A percentile compares a stretch with the other conserved stretches of the same genome.
phyloP scores from a whole-genome alignment of 2,329 filamentous ascomycete genomes.

The Alternaria sp. region DNA sequence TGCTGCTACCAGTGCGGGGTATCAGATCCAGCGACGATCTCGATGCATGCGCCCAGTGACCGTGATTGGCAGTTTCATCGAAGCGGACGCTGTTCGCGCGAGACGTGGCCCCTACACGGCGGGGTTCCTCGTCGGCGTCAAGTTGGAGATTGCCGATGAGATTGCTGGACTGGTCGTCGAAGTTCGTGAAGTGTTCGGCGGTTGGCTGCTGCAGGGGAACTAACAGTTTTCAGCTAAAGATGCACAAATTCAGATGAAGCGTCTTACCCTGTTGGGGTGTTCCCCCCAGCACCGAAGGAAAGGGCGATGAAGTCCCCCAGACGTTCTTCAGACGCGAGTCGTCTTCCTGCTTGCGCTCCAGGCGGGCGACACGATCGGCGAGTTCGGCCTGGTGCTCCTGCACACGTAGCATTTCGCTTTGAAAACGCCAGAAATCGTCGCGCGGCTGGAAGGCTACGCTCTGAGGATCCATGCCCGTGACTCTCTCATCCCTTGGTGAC shows the following conservation, averaged over 20 bases:
- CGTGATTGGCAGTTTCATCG: constrained; percentile 92
- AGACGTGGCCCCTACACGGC: constrained; percentile 84
- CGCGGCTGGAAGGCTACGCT: constrained; percentile 66
- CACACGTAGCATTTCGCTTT: constrained; percentile 66
- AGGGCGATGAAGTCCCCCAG: constrained; percentile 85
- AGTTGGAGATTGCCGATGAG: constrained; percentile 82
- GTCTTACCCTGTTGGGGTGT: constrained; percentile 83
- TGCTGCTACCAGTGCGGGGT: constrained; percentile 77
- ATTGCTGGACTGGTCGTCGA: constrained; percentile 84
- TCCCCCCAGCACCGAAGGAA: constrained; percentile 81
- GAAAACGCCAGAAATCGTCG: constrained; percentile 69
- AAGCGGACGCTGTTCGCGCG: constrained; percentile 97
- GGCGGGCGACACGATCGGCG: constrained; percentile 64
- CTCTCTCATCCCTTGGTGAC: constrained; percentile 39
- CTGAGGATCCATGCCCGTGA: constrained; percentile 65
- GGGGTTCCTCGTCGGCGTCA: constrained; percentile 84
- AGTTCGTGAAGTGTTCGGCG: constrained; percentile 86
- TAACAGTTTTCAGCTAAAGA: constrained; percentile 48
- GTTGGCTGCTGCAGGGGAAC: constrained; percentile 80
- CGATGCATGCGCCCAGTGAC: constrained; percentile 83
- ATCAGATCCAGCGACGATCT: constrained; percentile 84
- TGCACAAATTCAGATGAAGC: neutral
- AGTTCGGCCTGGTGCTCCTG: constrained; percentile 67
- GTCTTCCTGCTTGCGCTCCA: constrained; percentile 68
- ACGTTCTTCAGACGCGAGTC: constrained; percentile 77